Evolutionary conservation across 306 rosid species (phyloP).

Genomic region (Lupinus albus): DNA sequence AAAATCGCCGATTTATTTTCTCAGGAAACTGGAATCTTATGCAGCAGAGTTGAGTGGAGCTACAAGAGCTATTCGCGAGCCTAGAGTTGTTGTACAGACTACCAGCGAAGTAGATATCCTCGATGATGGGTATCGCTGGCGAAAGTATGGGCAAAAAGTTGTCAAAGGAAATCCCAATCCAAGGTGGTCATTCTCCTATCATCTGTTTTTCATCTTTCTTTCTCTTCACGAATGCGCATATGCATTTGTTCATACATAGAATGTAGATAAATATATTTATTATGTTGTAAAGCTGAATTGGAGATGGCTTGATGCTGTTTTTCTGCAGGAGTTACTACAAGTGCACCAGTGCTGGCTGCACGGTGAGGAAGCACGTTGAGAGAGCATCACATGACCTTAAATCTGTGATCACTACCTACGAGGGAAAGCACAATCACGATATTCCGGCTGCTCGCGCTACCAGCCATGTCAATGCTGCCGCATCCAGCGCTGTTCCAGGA

Average conservation of each 20-base stretch:
- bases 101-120: slow-evolving; percentile 97
- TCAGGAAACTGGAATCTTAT: slow-evolving; percentile 87
- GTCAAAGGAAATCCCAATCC: slow-evolving; percentile 99
- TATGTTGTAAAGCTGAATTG: slow-evolving; percentile 30
- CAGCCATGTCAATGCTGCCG: slow-evolving; percentile 71
- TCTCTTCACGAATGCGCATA: not conserved
- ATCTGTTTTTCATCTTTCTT: not conserved
- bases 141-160: slow-evolving; percentile 95
- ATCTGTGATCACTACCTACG: slow-evolving; percentile 90
- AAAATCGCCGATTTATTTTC: slow-evolving; percentile 38
- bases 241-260: slow-evolving; percentile 1
- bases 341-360: slow-evolving; percentile 92
- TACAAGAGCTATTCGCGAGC: slow-evolving; percentile 94
- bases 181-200: slow-evolving; percentile 51
- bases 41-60: slow-evolving; percentile 94
- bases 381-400: slow-evolving; percentile 92
- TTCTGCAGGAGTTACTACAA: slow-evolving; percentile 94
- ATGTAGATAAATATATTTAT: not conserved
- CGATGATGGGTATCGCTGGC: slow-evolving; percentile 97
- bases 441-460: slow-evolving; percentile 90
- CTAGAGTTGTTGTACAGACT: slow-evolving; percentile 98
- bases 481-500: slow-evolving; percentile 41
- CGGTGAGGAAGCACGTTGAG: slow-evolving; percentile 96
- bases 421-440: slow-evolving; percentile 94
- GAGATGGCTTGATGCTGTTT: slow-evolving; percentile 31